Conservation (phyloP, 768 basidiomycete genomes). For the Cantharellus anzutake region DNA sequence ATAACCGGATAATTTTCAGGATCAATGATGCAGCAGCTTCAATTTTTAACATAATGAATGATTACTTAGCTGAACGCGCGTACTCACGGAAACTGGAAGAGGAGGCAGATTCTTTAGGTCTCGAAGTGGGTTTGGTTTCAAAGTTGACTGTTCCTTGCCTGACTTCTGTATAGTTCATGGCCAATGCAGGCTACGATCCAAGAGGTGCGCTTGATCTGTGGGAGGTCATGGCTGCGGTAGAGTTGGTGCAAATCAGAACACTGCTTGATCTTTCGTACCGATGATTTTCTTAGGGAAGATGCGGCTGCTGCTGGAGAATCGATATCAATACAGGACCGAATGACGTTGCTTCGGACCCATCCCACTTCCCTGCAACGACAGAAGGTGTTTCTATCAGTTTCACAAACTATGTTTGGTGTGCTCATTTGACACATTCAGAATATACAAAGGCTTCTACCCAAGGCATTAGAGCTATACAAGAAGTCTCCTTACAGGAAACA, state of each 20-base stretch:
- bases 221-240: conserved; percentile 24
- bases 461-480: conserved; percentile 13
- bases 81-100: conserved; percentile 25
- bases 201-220: conserved; percentile 21
- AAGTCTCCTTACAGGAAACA: neutral
- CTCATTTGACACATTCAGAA: neutral
- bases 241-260: conserved; percentile 9
- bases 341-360: conserved; percentile 23
- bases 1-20: neutral
- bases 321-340: conserved; percentile 15
- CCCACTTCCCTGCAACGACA: conserved; percentile 22
- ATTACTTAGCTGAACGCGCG: conserved; percentile 21
- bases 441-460: conserved; percentile 10
- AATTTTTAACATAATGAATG: conserved; percentile 22
- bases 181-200: conserved; percentile 25
- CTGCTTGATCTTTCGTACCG: neutral
- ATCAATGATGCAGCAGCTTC: conserved; percentile 22
- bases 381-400: conserved; percentile 10
- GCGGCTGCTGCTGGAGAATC: conserved; percentile 14
- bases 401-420: neutral
- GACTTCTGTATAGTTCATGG: conserved; percentile 19
- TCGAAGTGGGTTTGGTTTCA: conserved; percentile 16
- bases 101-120: conserved; percentile 25
- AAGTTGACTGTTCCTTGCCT: neutral
- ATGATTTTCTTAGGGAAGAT: conserved; percentile 13